A percentile compares a stretch with the other conserved stretches of the same genome.
phyloP scores from a whole-genome alignment of 2,329 filamentous ascomycete genomes.

The Ceratocystis diversiconidia region DNA sequence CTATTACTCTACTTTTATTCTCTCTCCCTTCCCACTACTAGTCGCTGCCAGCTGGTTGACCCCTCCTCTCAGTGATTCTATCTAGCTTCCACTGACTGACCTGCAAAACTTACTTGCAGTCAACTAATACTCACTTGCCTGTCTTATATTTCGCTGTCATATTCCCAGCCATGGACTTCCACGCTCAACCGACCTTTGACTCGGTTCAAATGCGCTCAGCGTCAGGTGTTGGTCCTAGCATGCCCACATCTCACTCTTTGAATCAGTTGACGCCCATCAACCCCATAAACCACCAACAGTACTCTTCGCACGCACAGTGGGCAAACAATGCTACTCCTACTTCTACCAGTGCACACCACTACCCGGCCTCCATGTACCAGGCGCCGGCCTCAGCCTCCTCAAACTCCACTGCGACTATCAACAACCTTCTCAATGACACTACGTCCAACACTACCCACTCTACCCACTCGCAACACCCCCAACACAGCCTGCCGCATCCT shows the following conservation, averaged over 20 bases:
- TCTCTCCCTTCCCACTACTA: not conserved
- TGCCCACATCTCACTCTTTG: not conserved
- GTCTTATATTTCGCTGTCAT: not conserved
- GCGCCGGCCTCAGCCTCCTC: constrained; percentile 10
- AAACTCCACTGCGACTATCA: constrained; percentile 8
- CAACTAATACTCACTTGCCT: not conserved
- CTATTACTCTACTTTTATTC: not conserved
- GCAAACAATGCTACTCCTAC: not conserved
- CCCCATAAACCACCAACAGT: constrained; percentile 4
- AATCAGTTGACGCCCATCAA: constrained; percentile 7
- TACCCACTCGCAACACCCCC: not conserved
- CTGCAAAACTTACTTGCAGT: not conserved
- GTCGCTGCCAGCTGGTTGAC: not conserved
- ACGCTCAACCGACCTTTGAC: constrained; percentile 6
- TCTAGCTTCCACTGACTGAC: not conserved
- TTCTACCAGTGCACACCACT: not conserved
- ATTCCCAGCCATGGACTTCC: constrained; percentile 10
- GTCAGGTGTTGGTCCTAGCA: not conserved
- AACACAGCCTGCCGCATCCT: not conserved
- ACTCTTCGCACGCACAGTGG: constrained; percentile 8
- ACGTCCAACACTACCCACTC: not conserved
- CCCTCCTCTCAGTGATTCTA: not conserved
- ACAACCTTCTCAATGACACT: constrained; percentile 15
- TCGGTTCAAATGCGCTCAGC: constrained; percentile 13
- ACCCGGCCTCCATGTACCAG: constrained; percentile 10